These are phyloP conservation scores for Fusarium odoratissimum DNA, from an alignment of 2,329 filamentous ascomycete genomes.

Conservation along the genomic window DNA sequence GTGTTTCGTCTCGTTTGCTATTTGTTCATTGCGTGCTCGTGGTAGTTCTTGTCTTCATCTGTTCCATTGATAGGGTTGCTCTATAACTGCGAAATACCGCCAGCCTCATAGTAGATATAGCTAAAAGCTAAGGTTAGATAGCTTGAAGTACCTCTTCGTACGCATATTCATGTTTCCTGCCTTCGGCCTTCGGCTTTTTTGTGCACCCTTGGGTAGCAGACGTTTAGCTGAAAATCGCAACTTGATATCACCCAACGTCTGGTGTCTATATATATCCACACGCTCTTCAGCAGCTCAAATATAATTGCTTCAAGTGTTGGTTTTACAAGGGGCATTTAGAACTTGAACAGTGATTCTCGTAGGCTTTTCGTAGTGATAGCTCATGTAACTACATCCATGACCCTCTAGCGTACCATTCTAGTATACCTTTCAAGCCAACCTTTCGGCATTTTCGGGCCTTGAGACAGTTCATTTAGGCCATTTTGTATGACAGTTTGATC, in stretches of 20 bases:
- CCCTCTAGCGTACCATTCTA: background rate
- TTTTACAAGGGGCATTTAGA: background rate
- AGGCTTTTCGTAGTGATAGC: background rate
- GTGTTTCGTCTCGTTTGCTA: background rate
- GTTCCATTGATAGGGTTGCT: background rate
- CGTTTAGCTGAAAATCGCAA: background rate
- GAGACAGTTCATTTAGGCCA: background rate
- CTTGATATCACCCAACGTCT: background rate
- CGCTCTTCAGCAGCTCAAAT: background rate
- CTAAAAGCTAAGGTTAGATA: background rate
- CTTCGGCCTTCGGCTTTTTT: background rate
- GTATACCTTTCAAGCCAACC: background rate
- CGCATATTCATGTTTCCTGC: background rate
- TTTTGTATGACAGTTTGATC: background rate
- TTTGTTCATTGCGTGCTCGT: background rate
- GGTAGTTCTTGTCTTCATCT: background rate
- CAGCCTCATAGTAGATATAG: background rate
- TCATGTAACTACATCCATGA: background rate
- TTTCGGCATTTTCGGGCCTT: background rate
- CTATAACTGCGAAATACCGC: background rate
- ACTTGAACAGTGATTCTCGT: background rate
- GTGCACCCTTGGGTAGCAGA: background rate
- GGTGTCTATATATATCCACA: too few species aligned
- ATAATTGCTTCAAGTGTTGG: background rate
- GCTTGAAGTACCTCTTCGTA: background rate